A percentile compares a stretch with the other conserved stretches of the same genome.
Conservation (phyloP, 768 basidiomycete genomes). For the Boletus pseudo-olivaceus region DNA sequence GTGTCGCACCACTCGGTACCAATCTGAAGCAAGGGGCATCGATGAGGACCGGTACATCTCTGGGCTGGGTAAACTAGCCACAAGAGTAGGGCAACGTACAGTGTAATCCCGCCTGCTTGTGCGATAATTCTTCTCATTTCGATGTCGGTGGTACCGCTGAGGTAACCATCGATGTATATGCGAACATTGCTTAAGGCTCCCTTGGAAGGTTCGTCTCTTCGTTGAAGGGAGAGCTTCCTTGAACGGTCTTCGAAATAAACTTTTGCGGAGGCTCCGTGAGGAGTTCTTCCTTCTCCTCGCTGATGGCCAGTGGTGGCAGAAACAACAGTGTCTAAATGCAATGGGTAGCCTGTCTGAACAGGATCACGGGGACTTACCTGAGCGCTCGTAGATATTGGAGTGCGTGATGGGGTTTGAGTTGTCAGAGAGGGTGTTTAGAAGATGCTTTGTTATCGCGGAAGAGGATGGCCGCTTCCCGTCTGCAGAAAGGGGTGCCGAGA, state of each 20-base stretch:
- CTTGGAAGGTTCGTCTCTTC: conserved; percentile 6
- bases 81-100: conserved; percentile 42
- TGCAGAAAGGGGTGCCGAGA: conserved; percentile 30
- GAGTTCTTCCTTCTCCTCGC: conserved; percentile 44
- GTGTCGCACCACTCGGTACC: conserved; percentile 63
- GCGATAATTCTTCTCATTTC: conserved; percentile 70
- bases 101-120: conserved; percentile 61
- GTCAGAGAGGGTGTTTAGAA: conserved; percentile 60
- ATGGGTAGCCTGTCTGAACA: not conserved
- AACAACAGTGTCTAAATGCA: conserved; percentile 49
- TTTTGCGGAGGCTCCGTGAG: conserved; percentile 27
- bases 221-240: conserved; percentile 41
- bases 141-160: conserved; percentile 69
- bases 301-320: conserved; percentile 71
- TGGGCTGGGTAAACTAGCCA: not conserved
- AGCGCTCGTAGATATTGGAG: conserved; percentile 56
- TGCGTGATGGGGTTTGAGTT: conserved; percentile 78
- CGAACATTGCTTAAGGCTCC: conserved; percentile 43
- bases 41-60: not conserved
- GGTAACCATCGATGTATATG: conserved; percentile 70
- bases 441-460: conserved; percentile 50
- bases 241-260: conserved; percentile 42
- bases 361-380: conserved; percentile 41
- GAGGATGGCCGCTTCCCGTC: conserved; percentile 37
- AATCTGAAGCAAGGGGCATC: conserved; percentile 34